These are phyloP conservation scores for Digitaria exilis DNA, from an alignment of 202 grass and related monocot genomes.

Conservation along the genomic window DNA sequence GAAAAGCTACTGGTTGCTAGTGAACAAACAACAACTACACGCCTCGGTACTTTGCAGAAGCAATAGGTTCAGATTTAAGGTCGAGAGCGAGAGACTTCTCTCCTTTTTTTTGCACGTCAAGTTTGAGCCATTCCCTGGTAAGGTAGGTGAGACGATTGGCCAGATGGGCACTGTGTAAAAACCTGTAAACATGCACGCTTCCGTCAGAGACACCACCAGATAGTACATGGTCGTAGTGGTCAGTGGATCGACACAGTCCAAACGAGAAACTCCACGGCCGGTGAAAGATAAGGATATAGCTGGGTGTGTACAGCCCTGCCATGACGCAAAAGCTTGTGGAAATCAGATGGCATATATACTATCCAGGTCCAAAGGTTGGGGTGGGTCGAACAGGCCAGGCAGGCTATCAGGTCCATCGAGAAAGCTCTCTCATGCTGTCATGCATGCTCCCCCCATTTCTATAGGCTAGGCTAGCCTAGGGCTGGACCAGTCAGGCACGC, in stretches of 20 bases:
- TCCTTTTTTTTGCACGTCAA: constrained; percentile 34
- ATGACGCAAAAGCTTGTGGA: constrained; percentile 49
- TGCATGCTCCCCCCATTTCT: constrained; percentile 34
- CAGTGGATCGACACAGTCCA: constrained; percentile 24
- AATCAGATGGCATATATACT: constrained; percentile 56
- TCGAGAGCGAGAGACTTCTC: neutral
- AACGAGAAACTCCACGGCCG: constrained; percentile 48
- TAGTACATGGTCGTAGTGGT: constrained; percentile 4
- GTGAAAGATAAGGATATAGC: constrained; percentile 46
- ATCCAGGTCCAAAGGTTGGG: constrained; percentile 43
- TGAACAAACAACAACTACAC: neutral
- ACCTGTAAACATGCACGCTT: constrained; percentile 31
- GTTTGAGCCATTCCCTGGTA: constrained; percentile 49
- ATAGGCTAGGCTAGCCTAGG: constrained; percentile 39
- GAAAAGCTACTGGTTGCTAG: neutral
- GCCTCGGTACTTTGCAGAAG: constrained; percentile 27
- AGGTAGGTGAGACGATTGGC: constrained; percentile 40
- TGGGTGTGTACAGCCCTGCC: constrained; percentile 2
- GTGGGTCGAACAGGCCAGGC: constrained; percentile 40
- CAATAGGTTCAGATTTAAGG: neutral
- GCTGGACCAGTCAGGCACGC: constrained; percentile 40
- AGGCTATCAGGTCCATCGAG: constrained; percentile 34
- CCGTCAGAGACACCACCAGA: constrained; percentile 24
- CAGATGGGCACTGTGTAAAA: constrained; percentile 20
- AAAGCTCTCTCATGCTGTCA: too few species aligned